Conservation (phyloP, 2,329 filamentous ascomycete genomes). For the Aspergillus calidoustus region DNA sequence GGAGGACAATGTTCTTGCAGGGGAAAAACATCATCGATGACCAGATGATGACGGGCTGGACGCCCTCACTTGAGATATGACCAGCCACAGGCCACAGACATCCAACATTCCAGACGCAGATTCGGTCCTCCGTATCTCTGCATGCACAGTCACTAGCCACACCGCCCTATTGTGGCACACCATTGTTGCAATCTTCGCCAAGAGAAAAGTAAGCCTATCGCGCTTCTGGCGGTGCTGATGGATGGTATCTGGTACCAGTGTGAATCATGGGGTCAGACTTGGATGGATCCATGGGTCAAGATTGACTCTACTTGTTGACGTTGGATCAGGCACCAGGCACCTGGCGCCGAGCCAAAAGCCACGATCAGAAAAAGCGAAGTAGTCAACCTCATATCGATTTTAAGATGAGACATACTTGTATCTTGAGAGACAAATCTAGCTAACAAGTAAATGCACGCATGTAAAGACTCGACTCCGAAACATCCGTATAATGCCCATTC, state of each 20-base stretch:
- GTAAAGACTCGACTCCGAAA: slow-evolving; percentile 3
- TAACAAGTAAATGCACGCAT: not conserved
- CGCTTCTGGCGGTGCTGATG: not conserved
- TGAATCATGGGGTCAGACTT: no score
- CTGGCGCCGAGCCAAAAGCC: not conserved
- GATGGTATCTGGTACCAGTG: no score
- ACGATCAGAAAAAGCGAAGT: not conserved
- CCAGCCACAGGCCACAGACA: not conserved
- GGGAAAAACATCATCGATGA: not conserved
- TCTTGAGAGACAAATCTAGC: not conserved
- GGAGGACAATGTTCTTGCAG: not conserved
- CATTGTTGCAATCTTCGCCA: not conserved
- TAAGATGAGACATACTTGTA: not conserved
- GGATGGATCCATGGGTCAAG: not conserved
- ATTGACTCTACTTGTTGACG: not conserved
- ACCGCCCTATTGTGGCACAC: not conserved
- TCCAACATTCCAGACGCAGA: not conserved
- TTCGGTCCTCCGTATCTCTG: not conserved
- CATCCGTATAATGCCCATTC: not conserved
- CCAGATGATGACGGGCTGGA: not conserved
- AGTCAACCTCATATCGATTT: not conserved
- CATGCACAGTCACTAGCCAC: not conserved
- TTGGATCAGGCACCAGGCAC: not conserved
- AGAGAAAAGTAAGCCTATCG: not conserved
- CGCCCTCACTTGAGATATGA: not conserved